Evolutionary conservation across 1,284 basidiomycete genomes (phyloP).

Genomic region (Phaffia rhodozyma): DNA sequence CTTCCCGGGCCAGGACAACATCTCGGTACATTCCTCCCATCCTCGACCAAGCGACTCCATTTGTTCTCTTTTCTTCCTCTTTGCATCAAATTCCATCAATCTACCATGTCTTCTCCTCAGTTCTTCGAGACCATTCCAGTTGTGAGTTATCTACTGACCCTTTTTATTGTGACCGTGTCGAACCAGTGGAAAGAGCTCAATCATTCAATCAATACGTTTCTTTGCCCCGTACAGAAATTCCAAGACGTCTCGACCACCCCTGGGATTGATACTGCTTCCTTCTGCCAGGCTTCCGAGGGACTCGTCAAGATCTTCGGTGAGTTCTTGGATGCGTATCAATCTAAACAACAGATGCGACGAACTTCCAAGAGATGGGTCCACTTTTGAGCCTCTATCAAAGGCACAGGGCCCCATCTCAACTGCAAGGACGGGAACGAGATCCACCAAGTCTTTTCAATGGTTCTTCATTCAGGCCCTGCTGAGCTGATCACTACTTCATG

Average conservation of each 20-base stretch:
- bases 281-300: constrained; percentile 80
- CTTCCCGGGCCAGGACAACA: too few species aligned
- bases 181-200: neutral
- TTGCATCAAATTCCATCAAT: neutral
- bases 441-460: neutral
- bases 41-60: too few species aligned
- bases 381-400: neutral
- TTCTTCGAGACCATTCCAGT: constrained; percentile 18
- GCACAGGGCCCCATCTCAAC: neutral
- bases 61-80: neutral
- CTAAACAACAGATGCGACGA: neutral
- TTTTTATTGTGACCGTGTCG: neutral
- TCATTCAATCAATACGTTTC: neutral
- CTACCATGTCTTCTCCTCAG: neutral
- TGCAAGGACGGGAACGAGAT: neutral
- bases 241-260: constrained; percentile 75
- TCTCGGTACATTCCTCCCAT: too few species aligned
- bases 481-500: constrained; percentile 6
- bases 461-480: constrained; percentile 3
- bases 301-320: constrained; percentile 83
- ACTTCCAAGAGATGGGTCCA: neutral
- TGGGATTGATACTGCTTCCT: constrained; percentile 77
- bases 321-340: constrained; percentile 24
- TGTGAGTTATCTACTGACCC: neutral
- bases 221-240: constrained; percentile 52